phyloP scores from a whole-genome alignment of 1,139 yeast genomes.

The Diutina scorzettiae region DNA sequence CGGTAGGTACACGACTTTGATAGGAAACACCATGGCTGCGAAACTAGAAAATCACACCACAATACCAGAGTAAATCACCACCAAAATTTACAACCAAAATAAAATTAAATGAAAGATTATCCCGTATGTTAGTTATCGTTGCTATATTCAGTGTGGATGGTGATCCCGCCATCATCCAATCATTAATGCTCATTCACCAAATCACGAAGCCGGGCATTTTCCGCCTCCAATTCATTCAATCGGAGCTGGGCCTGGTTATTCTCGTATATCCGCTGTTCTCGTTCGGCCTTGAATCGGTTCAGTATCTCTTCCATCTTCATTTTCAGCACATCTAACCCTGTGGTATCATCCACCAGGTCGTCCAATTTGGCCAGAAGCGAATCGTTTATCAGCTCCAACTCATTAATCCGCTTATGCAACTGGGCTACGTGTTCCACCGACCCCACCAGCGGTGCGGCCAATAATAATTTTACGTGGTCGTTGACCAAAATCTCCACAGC shows the following conservation, averaged over 20 bases:
- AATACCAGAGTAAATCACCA: too few relatives aligned
- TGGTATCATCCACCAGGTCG: slow-evolving; percentile 16
- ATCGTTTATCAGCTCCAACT: slow-evolving; percentile 19
- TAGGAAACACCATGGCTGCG: too few relatives aligned
- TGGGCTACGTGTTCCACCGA: slow-evolving; percentile 12
- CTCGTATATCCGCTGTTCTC: slow-evolving; percentile 58
- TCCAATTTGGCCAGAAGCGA: slow-evolving; percentile 6
- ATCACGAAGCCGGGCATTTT: slow-evolving; percentile 23
- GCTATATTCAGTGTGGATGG: too few relatives aligned
- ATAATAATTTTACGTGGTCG: slow-evolving; percentile 39
- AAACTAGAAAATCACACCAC: too few relatives aligned
- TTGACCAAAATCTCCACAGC: slow-evolving; percentile 48
- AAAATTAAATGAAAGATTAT: too few relatives aligned
- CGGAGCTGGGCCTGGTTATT: slow-evolving; percentile 41
- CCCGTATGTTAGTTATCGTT: too few relatives aligned
- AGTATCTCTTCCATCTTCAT: slow-evolving; percentile 50
- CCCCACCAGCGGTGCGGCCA: slow-evolving; percentile 13
- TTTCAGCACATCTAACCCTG: slow-evolving; percentile 14
- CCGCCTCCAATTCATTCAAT: slow-evolving; percentile 42
- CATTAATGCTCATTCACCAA: too few relatives aligned
- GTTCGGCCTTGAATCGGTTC: slow-evolving; percentile 55
- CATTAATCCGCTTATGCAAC: slow-evolving; percentile 21
- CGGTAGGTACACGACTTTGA: too few relatives aligned
- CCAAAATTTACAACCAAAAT: too few relatives aligned
- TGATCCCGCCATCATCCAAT: too few relatives aligned